Evolutionary conservation across 2,329 filamentous ascomycete genomes (phyloP).

Genomic region (Rutstroemia sp.): DNA sequence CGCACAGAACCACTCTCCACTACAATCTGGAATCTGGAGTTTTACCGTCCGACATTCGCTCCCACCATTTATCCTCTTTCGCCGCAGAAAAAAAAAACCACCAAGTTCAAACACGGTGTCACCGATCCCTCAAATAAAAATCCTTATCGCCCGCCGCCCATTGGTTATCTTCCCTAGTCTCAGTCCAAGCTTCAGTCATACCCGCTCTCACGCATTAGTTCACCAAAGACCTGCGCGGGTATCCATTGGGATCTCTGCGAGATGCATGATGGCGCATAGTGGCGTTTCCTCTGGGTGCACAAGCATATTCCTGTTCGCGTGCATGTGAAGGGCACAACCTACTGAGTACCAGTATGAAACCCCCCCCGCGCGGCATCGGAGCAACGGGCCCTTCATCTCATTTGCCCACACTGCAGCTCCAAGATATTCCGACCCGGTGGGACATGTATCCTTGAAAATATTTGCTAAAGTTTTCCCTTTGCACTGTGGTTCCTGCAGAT

Average conservation of each 20-base stretch:
- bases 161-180: conserved; percentile 1
- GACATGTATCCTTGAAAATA: conserved; percentile 6
- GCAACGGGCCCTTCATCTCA: no score
- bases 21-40: no score
- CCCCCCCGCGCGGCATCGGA: no score
- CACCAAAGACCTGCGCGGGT: background rate
- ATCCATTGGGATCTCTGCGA: background rate
- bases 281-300: background rate
- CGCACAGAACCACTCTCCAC: no score
- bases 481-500: background rate
- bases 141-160: conserved; percentile 8
- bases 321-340: background rate
- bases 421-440: conserved; percentile 4
- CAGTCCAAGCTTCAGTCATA: background rate
- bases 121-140: conserved; percentile 7
- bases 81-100: background rate
- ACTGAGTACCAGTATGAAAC: no score
- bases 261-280: background rate
- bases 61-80: no score
- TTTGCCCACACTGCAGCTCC: background rate
- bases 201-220: background rate
- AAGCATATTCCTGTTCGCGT: background rate
- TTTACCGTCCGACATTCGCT: no score
- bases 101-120: conserved; percentile 4
- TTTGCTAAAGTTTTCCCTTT: conserved; percentile 5